These are phyloP conservation scores for Saccharomyces hybrid DNA, from an alignment of 1,139 yeast genomes.

Conservation along the genomic window DNA sequence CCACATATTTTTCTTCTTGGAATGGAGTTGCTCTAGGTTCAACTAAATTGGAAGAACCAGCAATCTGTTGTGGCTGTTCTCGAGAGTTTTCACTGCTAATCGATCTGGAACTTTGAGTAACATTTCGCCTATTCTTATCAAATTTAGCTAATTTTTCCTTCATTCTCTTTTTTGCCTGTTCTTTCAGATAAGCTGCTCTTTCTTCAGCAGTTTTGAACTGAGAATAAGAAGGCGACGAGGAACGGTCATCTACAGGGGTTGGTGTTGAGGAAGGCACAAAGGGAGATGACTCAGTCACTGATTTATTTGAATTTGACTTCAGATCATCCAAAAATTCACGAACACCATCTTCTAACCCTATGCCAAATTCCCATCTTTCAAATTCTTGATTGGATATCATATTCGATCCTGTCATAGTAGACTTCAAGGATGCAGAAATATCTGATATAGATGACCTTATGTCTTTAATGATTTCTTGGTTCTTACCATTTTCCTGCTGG, in stretches of 20 bases:
- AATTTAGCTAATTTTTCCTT: slow-evolving; percentile 80
- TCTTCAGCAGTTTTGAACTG: slow-evolving; percentile 47
- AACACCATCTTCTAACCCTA: slow-evolving; percentile 67
- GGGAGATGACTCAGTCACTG: not conserved
- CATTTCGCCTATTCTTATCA: slow-evolving; percentile 52
- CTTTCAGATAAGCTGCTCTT: slow-evolving; percentile 76
- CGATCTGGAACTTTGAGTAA: slow-evolving; percentile 10
- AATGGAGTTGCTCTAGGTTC: slow-evolving; percentile 2
- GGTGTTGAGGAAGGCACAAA: slow-evolving; percentile 3
- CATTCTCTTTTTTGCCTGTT: slow-evolving; percentile 87
- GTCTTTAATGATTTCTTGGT: slow-evolving; percentile 56
- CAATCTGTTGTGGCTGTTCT: not conserved
- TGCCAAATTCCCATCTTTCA: slow-evolving; percentile 79
- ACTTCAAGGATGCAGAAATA: slow-evolving; percentile 58
- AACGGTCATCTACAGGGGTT: slow-evolving; percentile 1
- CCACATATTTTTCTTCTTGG: not conserved
- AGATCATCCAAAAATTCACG: slow-evolving; percentile 54
- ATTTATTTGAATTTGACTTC: slow-evolving; percentile 20
- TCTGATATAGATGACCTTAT: slow-evolving; percentile 68
- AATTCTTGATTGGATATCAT: slow-evolving; percentile 44
- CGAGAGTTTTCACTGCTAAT: not conserved
- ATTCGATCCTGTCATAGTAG: slow-evolving; percentile 34
- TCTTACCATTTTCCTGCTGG: slow-evolving; percentile 47
- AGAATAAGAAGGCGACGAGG: slow-evolving; percentile 9
- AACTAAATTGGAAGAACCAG: not conserved